Percentiles rank a stretch among this genome's conserved stretches.
These are phyloP conservation scores for Fraxinus greggii DNA, from an alignment of 305 asterid genomes.

Conservation along the genomic window DNA sequence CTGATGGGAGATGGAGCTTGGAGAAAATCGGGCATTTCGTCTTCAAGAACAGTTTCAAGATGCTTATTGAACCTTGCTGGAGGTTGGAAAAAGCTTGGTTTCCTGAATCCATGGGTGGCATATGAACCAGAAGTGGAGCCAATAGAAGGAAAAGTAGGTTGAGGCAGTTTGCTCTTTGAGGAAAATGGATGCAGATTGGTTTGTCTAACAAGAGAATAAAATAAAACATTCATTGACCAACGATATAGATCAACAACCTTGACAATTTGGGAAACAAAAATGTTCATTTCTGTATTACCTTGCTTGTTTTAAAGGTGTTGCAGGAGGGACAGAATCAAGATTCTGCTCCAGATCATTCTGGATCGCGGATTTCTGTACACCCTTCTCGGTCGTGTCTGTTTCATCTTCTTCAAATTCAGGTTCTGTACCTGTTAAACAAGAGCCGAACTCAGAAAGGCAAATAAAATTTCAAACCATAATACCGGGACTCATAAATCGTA, in stretches of 20 bases:
- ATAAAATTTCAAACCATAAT: slow-evolving; percentile 1
- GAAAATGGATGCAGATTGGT: slow-evolving; percentile 47
- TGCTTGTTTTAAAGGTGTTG: slow-evolving; percentile 58
- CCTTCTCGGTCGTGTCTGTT: slow-evolving; percentile 41
- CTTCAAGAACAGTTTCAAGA: slow-evolving; percentile 51
- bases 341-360: slow-evolving; percentile 48
- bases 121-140: slow-evolving; percentile 51
- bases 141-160: slow-evolving; percentile 48
- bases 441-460: slow-evolving; percentile 33
- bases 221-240: not conserved
- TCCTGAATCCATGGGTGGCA: slow-evolving; percentile 31
- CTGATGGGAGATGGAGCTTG: slow-evolving; percentile 44
- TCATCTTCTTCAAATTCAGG: slow-evolving; percentile 65
- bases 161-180: slow-evolving; percentile 64
- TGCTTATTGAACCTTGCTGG: slow-evolving; percentile 49
- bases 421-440: slow-evolving; percentile 47
- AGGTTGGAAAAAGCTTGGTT: slow-evolving; percentile 37
- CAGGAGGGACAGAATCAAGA: slow-evolving; percentile 55
- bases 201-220: slow-evolving; percentile 39
- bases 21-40: slow-evolving; percentile 64
- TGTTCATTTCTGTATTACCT: slow-evolving; percentile 39
- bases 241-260: not conserved
- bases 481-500: not conserved
- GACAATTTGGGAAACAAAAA: not conserved
- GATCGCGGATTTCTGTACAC: slow-evolving; percentile 30